Evolutionary conservation across 371 early-diverging fungal species (phyloP).

Genomic region (Enterospora canceri): DNA sequence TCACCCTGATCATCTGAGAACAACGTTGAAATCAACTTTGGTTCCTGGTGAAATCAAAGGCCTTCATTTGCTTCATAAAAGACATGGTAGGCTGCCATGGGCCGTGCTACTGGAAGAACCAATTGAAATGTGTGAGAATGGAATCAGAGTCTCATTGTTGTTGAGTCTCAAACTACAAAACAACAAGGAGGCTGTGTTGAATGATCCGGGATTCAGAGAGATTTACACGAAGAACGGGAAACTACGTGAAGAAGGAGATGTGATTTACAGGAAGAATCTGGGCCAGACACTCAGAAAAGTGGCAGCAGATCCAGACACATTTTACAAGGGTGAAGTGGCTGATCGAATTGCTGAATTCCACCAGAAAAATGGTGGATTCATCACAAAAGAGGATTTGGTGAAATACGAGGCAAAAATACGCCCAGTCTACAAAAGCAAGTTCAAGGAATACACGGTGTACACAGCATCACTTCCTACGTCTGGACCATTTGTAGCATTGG

Average conservation of each 20-base stretch:
- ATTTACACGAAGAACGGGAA: constrained; percentile 63
- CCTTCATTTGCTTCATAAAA: constrained; percentile 64
- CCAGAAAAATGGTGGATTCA: constrained; percentile 64
- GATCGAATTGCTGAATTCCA: constrained; percentile 62
- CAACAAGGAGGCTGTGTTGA: constrained; percentile 45
- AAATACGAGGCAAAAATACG: constrained; percentile 62
- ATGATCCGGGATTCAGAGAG: constrained; percentile 61
- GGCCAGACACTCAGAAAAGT: constrained; percentile 69
- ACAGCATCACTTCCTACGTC: constrained; percentile 44
- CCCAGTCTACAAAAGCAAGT: constrained; percentile 62
- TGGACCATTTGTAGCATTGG: constrained; percentile 68
- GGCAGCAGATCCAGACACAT: constrained; percentile 68
- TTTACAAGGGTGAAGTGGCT: constrained; percentile 75
- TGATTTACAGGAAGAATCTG: constrained; percentile 62
- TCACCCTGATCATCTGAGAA: constrained; percentile 60
- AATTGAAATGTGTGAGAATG: constrained; percentile 61
- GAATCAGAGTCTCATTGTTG: constrained; percentile 60
- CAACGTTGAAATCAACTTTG: constrained; percentile 69
- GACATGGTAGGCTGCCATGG: constrained; percentile 68
- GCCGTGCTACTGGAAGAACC: constrained; percentile 65
- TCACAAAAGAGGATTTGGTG: constrained; percentile 67
- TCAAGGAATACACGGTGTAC: constrained; percentile 56
- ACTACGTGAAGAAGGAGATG: constrained; percentile 62
- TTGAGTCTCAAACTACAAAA: constrained; percentile 59
- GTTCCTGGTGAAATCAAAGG: constrained; percentile 82